Evolutionary conservation across 768 basidiomycete genomes (phyloP), one percentile per base, ranked within the genome.

Genomic region (Panellus pusillus): DNA sequence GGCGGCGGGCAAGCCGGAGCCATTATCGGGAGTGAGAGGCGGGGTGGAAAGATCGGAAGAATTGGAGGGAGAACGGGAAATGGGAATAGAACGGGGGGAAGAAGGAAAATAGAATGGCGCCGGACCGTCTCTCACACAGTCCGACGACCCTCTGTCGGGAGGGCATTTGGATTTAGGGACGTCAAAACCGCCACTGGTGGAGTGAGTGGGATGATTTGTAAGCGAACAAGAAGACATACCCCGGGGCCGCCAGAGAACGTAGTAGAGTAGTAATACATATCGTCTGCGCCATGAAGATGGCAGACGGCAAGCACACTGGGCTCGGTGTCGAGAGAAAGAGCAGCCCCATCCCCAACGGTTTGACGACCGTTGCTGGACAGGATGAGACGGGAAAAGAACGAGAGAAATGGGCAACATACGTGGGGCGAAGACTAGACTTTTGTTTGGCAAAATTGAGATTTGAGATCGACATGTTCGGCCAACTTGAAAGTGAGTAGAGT

Each of bases 291-390:
- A 68, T 91, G 82, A 63, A 90, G 75, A 58, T 88, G 87, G 82
- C 88, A 91, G 63, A 92, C 86, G 58, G 91, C 91, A 73, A 92
- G 82, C 67, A 92, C 87, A 72, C 78, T 89, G 62, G 88, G 82
- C 74, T 82, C 79, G 72, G 73, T 79, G 85, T 86, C 85, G 83
- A 82, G 81, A 75, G 79, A 79, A 75, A 77, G 75, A 72, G 77
- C 79, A 83, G 91, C 91, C 91, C 91, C 91, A 92, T 93, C 91
- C 75, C 91, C 91, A 93, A 93, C 91, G 91, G 87, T 80, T 77
- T 84, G 87, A 89, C 89, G 83, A 75, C 89, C 91, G 91, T 93
- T 93, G 91, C 91, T 93, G 69, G 36, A 63, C 32, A 50, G 29
- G 14, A 54, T 69, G 44, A 70, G 64, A 55, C 15, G 11, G 27